These are phyloP conservation scores for Halteria grandinella DNA, from an alignment of 73 alveolate species.

Conservation along the genomic window DNA sequence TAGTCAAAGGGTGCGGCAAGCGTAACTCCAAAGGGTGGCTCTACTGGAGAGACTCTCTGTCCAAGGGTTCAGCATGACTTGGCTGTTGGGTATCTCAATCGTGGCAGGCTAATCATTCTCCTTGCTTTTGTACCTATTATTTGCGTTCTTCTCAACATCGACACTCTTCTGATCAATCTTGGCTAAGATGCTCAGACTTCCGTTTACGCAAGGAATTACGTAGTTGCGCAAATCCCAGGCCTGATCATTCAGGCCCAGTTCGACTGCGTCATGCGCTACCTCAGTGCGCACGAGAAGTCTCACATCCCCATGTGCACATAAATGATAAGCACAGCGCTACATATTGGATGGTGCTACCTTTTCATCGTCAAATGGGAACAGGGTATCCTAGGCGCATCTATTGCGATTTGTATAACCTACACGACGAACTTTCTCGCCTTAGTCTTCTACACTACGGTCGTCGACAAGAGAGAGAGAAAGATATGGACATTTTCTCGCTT, in stretches of 20 bases:
- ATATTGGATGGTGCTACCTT: constrained; percentile 5
- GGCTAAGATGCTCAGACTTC: neutral
- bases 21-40: too few relatives aligned
- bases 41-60: too few relatives aligned
- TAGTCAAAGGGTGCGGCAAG: neutral
- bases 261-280: neutral
- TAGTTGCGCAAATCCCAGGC: neutral
- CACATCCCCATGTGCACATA: neutral
- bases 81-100: neutral
- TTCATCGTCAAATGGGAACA: neutral
- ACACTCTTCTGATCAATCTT: neutral
- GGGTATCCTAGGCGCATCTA: constrained; percentile 20
- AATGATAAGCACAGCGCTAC: neutral
- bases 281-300: neutral
- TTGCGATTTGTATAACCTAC: neutral
- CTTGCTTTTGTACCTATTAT: neutral
- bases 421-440: neutral
- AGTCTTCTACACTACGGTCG: neutral
- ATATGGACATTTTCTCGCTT: neutral
- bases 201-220: neutral
- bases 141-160: neutral
- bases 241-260: neutral
- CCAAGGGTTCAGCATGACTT: too few relatives aligned
- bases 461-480: neutral
- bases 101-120: neutral